Base-by-base conservation (phyloP, 2,329 filamentous ascomycete species). In the Cephalotrichum gorgonifer region DNA sequence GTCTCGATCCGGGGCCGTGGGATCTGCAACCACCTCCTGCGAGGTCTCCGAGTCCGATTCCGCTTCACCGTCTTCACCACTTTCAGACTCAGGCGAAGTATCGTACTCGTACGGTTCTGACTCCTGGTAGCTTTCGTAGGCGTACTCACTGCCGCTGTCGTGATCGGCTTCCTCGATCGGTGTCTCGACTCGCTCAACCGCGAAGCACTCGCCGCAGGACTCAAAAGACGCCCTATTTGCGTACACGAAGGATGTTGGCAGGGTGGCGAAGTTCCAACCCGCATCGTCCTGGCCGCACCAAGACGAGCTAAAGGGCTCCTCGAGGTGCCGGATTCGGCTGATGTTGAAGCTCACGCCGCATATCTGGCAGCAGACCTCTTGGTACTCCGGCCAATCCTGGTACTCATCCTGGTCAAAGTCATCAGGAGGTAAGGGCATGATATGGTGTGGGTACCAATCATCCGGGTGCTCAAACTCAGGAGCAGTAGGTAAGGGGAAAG, bases 301-400 rank as follows among this genome's bases (percentile, higher is more conserved):
- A n/a, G n/a, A n/a, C n/a, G n/a, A n/a, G n/a, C n/a, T n/a, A n/a
- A 49, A 46, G 20, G 55, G 55, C 22, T 62, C 60, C 2, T 45
- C 48, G 1, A 38, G 39, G 4, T 53, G 56, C 3, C 58, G 55
- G 20, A 51, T 49, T 6, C 60, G 58, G 14, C 51, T 53, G 26
- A 62, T 57, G 39, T 58, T 60, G 51, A 58, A 61, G n/a, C 56
- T 58, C n/a, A 62, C 58, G 26, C 55, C 55, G 33, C 58, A 60
- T 12, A 60, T 51, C 8, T 59, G 56, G 51, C 58, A 60, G n/a
- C 51, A 28, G 2, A 55, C 28, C 38, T 59, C 56, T 7, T 35
- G 47, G 39, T 52, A 49, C n/a, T n/a, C n/a, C n/a, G n/a, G n/a
- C n/a, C n/a, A n/a, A n/a, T n/a, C n/a, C n/a, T n/a, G n/a, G n/a